Evolutionary conservation across 768 basidiomycete genomes (phyloP).

Genomic region (Podaxis sp.): DNA sequence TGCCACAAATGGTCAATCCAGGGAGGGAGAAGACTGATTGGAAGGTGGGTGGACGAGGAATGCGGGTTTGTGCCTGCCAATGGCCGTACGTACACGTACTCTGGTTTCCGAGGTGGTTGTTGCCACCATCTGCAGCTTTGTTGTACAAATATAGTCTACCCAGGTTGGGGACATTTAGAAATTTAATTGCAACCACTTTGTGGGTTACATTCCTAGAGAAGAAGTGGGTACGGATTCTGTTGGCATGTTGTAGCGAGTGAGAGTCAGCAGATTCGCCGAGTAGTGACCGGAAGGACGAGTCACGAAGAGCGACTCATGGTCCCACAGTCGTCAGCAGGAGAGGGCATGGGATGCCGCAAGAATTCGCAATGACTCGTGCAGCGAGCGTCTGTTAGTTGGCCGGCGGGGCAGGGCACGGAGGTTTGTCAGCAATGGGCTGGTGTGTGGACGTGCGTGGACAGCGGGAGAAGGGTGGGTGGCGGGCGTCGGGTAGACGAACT

Average conservation of each 20-base stretch:
- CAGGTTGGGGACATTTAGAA: background rate
- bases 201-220: background rate
- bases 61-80: slow-evolving; percentile 4
- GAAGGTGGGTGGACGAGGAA: background rate
- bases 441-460: slow-evolving; percentile 12
- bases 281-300: background rate
- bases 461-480: slow-evolving; percentile 14
- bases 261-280: background rate
- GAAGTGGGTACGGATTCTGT: background rate
- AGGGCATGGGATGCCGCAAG: background rate
- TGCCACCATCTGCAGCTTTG: background rate
- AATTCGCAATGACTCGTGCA: slow-evolving; percentile 6
- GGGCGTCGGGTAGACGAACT: slow-evolving; percentile 15
- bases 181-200: background rate
- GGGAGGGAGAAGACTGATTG: background rate
- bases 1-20: background rate
- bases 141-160: slow-evolving; percentile 6
- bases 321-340: background rate
- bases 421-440: slow-evolving; percentile 1
- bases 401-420: background rate
- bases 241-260: background rate
- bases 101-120: slow-evolving; percentile 4
- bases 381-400: background rate
- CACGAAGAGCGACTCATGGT: background rate
- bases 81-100: slow-evolving; percentile 8